Evolutionary conservation across 1,284 basidiomycete genomes (phyloP).

Genomic region (Stygiomarasmius scandens): DNA sequence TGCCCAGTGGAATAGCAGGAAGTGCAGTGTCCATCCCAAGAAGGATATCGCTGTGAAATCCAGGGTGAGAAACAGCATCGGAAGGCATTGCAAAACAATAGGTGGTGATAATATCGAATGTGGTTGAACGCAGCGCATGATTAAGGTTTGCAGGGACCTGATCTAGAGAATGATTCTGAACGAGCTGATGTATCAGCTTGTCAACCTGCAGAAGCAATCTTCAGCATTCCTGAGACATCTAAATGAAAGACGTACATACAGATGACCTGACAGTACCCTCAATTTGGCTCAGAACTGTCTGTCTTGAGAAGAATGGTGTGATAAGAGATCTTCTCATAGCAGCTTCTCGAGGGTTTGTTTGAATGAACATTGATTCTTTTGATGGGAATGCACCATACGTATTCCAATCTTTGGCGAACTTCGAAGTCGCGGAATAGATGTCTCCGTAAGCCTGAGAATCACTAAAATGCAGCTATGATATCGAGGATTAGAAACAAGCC

Average conservation of each 20-base stretch:
- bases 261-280: conserved; percentile 2
- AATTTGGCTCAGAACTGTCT: not conserved
- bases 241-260: not conserved
- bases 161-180: conserved; percentile 5
- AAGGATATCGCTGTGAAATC: conserved; percentile 30
- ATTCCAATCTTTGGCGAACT: conserved; percentile 26
- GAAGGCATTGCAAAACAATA: conserved; percentile 30
- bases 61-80: conserved; percentile 21
- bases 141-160: conserved; percentile 20
- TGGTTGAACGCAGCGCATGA: conserved; percentile 19
- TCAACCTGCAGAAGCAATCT: conserved; percentile 21
- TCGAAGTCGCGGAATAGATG: conserved; percentile 25
- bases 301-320: conserved; percentile 2
- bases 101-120: conserved; percentile 30
- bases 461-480: conserved; percentile 27
- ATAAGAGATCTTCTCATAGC: not conserved
- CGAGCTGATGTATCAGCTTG: conserved; percentile 18
- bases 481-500: not conserved
- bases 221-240: not conserved
- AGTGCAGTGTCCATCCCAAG: conserved; percentile 23
- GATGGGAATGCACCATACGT: not conserved
- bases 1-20: conserved; percentile 23
- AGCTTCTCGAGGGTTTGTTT: not conserved
- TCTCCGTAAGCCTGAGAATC: conserved; percentile 26
- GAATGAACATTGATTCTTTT: not conserved